Evolutionary conservation across 139 green algal genomes (phyloP).

Genomic region (Volvox africanus): DNA sequence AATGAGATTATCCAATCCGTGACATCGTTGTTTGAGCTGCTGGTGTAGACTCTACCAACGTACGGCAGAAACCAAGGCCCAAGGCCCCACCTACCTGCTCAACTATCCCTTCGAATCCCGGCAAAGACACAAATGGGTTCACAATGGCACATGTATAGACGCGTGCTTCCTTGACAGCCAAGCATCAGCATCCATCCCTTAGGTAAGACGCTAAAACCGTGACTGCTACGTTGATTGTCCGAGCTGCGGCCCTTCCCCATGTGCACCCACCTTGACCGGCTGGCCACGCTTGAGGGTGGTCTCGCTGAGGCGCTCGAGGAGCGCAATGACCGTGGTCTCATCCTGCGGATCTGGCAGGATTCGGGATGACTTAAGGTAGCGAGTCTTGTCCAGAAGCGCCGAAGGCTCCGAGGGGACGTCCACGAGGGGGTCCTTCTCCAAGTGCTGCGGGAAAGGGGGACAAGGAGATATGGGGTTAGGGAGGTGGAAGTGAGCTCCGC

Average conservation of each 20-base stretch:
- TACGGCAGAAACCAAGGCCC: too few relatives aligned
- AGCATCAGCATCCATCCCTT: too few relatives aligned
- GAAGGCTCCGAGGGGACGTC: slow-evolving; percentile 74
- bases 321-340: slow-evolving; percentile 46
- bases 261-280: slow-evolving; percentile 56
- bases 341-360: slow-evolving; percentile 53
- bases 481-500: neutral
- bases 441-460: slow-evolving; percentile 48
- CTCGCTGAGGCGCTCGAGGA: slow-evolving; percentile 51
- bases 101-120: too few relatives aligned
- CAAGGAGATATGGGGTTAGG: neutral
- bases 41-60: too few relatives aligned
- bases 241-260: neutral
- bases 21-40: too few relatives aligned
- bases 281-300: slow-evolving; percentile 55
- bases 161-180: too few relatives aligned
- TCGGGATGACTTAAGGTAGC: slow-evolving; percentile 70
- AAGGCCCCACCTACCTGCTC: too few relatives aligned
- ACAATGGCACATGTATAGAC: too few relatives aligned
- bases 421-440: slow-evolving; percentile 75
- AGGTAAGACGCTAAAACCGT: too few relatives aligned
- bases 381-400: slow-evolving; percentile 78
- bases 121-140: too few relatives aligned
- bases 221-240: too few relatives aligned
- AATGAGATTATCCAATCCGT: too few relatives aligned